Base-by-base conservation (phyloP, 108 stramenopile genomes). In the Nitzschia sp. region DNA sequence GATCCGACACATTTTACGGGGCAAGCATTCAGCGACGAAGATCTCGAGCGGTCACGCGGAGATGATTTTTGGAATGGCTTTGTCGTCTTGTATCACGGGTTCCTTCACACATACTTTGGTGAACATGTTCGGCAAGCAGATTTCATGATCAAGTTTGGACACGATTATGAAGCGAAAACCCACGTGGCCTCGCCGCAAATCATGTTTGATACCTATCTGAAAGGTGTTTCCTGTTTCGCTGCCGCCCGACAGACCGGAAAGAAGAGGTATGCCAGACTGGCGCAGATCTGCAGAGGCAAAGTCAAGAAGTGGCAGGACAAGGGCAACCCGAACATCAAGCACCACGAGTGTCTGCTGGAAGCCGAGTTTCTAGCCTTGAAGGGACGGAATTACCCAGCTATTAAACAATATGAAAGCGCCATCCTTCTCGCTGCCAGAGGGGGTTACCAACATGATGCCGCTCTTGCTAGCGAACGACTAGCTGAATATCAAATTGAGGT, bases 251-350 rank as follows among this genome's bases (percentile, higher is more conserved):
- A 19, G 18, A 71, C 59, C 19, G 49, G 49, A 24, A 61, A 62
- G 32, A 36, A 35, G 26, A 71, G 53, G 25, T 71, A 71, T 25
- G 31, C n/a, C 32, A 54, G 32, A 51, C 9, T 53, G 4, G 70
- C 48, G 13, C 32, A 53, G 3, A 34, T 30, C 1, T 46, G 36
- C 15, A 23, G 45, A 29, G 4, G 3, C 29, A 62, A 59, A 28
- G 53, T 71, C 24, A 25, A 53, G n/a, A 55, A 33, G 49, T 71
- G 59, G 70, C n/a, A n/a, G 2, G 49, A 71, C 4, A 13, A 18
- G 23, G 70, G 70, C 27, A 71, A 71, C 53, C 70, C 70, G n/a
- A 67, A 67, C 28, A 54, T 54, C 33, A 54, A 36, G 13, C 66
- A 33, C 33, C 55, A 55, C 55, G 32, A 55, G 5, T 28, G 23